Conservation (phyloP, 805 yeast genomes). For the Candida peoriensis region DNA sequence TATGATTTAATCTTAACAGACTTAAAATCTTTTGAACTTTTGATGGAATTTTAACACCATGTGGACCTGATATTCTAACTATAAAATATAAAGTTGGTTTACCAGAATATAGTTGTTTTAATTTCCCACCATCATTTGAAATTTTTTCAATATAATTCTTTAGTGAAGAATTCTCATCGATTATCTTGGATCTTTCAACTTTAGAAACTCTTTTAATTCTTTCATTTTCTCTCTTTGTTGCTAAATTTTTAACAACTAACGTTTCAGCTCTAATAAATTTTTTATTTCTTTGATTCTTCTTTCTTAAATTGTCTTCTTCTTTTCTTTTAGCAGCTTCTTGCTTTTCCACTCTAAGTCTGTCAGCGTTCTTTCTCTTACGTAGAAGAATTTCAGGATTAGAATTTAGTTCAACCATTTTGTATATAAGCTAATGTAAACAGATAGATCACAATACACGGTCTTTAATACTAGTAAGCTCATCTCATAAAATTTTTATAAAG, state of each 20-base stretch:
- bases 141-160: constrained; percentile 30
- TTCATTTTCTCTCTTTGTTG: constrained; percentile 61
- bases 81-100: constrained; percentile 54
- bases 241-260: constrained; percentile 58
- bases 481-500: no score
- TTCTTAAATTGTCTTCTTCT: constrained; percentile 39
- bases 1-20: constrained; percentile 54
- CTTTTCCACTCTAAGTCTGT: constrained; percentile 65
- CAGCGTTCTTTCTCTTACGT: constrained; percentile 75
- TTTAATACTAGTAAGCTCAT: no score
- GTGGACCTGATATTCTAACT: constrained; percentile 62
- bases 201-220: constrained; percentile 61
- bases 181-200: constrained; percentile 37
- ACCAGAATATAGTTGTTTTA: constrained; percentile 34
- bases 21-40: constrained; percentile 56
- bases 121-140: constrained; percentile 26
- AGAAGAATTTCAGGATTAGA: constrained; percentile 74
- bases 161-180: constrained; percentile 21
- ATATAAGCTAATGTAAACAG: no score
- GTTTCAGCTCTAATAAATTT: constrained; percentile 73
- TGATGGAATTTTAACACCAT: constrained; percentile 59
- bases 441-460: no score
- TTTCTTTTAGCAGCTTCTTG: constrained; percentile 59
- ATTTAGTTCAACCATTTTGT: constrained; percentile 38
- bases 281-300: constrained; percentile 37